Base-by-base conservation (phyloP, 306 rosid species). In the Prinsepia uniflora region DNA sequence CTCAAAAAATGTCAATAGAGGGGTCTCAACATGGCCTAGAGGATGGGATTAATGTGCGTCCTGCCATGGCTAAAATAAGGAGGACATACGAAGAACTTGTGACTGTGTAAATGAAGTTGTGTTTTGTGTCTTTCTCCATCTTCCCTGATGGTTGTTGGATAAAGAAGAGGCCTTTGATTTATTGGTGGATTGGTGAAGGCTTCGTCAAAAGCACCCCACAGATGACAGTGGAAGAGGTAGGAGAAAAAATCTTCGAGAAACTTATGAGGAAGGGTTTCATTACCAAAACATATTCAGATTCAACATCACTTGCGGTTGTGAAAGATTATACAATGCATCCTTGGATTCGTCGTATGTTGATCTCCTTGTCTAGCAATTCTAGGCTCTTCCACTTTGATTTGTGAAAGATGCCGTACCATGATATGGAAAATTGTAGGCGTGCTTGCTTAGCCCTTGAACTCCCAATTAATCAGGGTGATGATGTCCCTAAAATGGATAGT, bases 131-230 rank as follows among this genome's bases (percentile, higher is more conserved):
- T 7, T 41, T 75, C 14, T 48, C 84, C 0, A 15, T 80, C 14
- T 75, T 80, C 49, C 65, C 78, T 0, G 68, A 40, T 14, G 46
- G 55, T 41, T 71, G 39, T 17, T 41, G 41, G 10, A 34, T 75
- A 6, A 80, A 66, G 74, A 75, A 80, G 63, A 57, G 74, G 80
- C 72, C 56, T 63, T n/a, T 75, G 11, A 72, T 77, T 14, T 80
- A 80, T 43, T 80, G 75, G 84, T 80, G 84, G 84, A 65, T 42
- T 6, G 84, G 81, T 3, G 81, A 77, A 59, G 76, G 79, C 18
- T 64, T 78, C 52, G 34, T 78, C 42, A 10, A 0, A 1, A 5
- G 2, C 24, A 44, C 57, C 0, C 2, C 5, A 4, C 6, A 15
- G 0, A 68, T 19, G 47, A 76, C 66, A 1, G 72, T 71, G 0